Evolutionary conservation across 495 filamentous ascomycete genomes (phyloP).

Genomic region (Collariella sp.): DNA sequence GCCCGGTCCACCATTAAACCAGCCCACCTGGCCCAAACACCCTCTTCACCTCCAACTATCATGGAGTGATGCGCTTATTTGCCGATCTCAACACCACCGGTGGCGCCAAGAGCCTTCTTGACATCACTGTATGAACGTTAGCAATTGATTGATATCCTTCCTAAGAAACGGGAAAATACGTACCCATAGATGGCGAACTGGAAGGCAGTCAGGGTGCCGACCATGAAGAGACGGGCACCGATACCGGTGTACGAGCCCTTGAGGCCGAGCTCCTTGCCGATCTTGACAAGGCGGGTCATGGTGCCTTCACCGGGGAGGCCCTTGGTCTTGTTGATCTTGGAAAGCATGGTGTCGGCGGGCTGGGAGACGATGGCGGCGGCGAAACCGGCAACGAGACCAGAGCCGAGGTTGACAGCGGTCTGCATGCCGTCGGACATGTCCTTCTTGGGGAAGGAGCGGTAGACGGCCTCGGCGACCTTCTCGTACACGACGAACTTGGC

Average conservation of each 20-base stretch:
- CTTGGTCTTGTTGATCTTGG: constrained; percentile 99
- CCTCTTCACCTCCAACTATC: neutral
- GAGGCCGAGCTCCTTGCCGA: constrained; percentile 87
- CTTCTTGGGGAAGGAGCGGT: constrained; percentile 65
- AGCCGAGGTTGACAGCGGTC: constrained; percentile 87
- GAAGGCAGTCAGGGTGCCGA: constrained; percentile 70
- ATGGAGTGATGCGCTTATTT: constrained; percentile 30
- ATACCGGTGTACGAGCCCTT: constrained; percentile 85
- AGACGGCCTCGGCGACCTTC: constrained; percentile 82
- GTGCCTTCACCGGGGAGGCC: constrained; percentile 93
- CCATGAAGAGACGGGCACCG: constrained; percentile 85
- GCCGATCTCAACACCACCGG: constrained; percentile 70
- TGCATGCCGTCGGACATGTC: constrained; percentile 61
- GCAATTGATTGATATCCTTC: neutral
- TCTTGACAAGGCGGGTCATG: constrained; percentile 85
- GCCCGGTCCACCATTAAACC: neutral
- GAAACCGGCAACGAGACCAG: constrained; percentile 95
- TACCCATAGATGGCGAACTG: constrained; percentile 94
- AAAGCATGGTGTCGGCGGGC: constrained; percentile 97
- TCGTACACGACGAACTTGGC: constrained; percentile 99
- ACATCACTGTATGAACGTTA: constrained; percentile 18
- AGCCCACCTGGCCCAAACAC: neutral
- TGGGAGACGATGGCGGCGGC: constrained; percentile 94
- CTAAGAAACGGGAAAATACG: neutral
- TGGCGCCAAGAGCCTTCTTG: constrained; percentile 49